Base-by-base conservation (phyloP, 371 early-diverging fungal species). In the Lichtheimia corymbifera region DNA sequence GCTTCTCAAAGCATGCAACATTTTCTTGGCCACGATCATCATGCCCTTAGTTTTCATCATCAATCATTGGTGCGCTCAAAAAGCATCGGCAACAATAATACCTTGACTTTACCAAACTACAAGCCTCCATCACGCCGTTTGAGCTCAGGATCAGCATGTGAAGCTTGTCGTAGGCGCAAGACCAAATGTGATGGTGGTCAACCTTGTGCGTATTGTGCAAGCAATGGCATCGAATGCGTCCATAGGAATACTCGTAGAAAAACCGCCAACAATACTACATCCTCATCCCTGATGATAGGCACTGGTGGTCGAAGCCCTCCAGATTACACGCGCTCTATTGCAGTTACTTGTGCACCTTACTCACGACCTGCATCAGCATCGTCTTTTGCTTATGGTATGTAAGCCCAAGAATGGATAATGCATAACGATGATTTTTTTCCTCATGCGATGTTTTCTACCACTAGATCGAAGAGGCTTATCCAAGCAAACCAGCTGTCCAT, bases 141-240 rank as follows among this genome's bases (percentile, higher is more conserved):
- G 24, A 76, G 74, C 54, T 76, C 76, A 50, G 81, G 81, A 20
- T 76, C 76, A 44, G 81, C 81, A 18, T 80, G 81, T 57, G 81
- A 80, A 64, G 76, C 74, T 6, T 80, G 81, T 53, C 71, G 81
- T 40, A 64, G 76, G 61, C 70, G 81, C 41, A 80, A 80, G 58
- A 80, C 81, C 15, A 80, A 80, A 54, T 80, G 81, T 62, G 81
- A 80, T 66, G 81, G 81, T 22, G 66, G 71, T 2, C 64, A 62
- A 50, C 81, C 81, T 28, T 80, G 81, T 61, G 64, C 67, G 2
- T 80, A 71, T 49, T 80, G 81, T 68, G 71, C 76, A 3, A 62
- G 67, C 24, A 78, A 76, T 42, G 58, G 69, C 5, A 59, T 78
- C 22, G 77, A 76, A 53, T 81, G 82, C 53, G 73, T 81, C 13